Base-by-base conservation (phyloP, 441 rosid species). In the Populus tomentosa region DNA sequence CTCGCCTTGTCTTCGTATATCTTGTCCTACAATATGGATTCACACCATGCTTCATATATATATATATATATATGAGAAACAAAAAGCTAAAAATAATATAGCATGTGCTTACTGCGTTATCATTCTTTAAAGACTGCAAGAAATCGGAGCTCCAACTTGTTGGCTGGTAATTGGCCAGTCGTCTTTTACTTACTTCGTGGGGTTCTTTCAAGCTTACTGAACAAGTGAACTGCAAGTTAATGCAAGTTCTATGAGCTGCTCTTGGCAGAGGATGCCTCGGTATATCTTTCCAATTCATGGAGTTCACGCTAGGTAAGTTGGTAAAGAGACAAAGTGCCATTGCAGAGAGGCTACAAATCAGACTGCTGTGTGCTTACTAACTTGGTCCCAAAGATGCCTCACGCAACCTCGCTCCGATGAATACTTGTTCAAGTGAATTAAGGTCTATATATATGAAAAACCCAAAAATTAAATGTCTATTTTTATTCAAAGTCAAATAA, bases 61-160 rank as follows among this genome's bases (percentile, higher is more conserved):
- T 24, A 0, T 24, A 24, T 24, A 32, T 32, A 32, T 32, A 32
- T 32, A 32, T 32, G 33, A 32, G 33, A 32, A 32, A 32, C 33
- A 32, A 32, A 32, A 32, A 32, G 6, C 33, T 32, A 32, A 32
- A 32, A 32, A 32, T 32, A 32, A 50, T 50, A 14, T 14, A 16
- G 20, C n/a, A 50, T 40, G 35, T 21, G 32, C 14, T 69, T 61
- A 83, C 84, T 28, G 75, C 70, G 26, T 84, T 67, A 7, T 36
- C 56, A 73, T 30, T 73, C 20, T 62, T 76, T 6, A 85, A 64
- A 36, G 90, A 85, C 84, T 86, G 82, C 24, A 88, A 23, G 30
- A 80, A 77, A 35, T 80, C 70, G 77, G 70, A 80, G 62, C 71
- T 80, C 89, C 90, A 86, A 11, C 6, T n/a, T 3, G 79, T 76